Percentiles rank a stretch among this genome's conserved stretches.
Evolutionary conservation across 148 eudicot species (phyloP).

Genomic region (Nepenthes gracilis): DNA sequence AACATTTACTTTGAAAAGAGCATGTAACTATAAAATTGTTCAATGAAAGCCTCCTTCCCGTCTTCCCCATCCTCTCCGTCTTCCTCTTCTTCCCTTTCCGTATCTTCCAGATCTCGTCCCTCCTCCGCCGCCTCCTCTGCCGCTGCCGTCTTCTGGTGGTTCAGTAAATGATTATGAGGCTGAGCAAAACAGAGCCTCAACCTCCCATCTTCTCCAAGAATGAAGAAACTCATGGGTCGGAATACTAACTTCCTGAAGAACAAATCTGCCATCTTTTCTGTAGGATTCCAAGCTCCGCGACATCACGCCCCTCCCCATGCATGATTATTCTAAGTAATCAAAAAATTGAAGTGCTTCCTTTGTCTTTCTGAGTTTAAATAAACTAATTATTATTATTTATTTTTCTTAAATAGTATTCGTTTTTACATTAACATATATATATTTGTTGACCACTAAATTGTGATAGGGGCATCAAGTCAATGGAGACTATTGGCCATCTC

Average conservation of each 20-base stretch:
- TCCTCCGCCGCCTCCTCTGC: constrained; percentile 2
- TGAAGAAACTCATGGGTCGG: constrained; percentile 57
- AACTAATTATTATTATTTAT: too few relatives aligned
- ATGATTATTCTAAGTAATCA: constrained; percentile 9
- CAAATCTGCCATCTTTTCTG: constrained; percentile 61
- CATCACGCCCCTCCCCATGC: constrained; percentile 59
- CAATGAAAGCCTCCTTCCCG: neutral
- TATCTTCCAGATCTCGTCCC: neutral
- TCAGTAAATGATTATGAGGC: constrained; percentile 24
- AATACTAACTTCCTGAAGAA: constrained; percentile 51
- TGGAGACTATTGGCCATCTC: too few relatives aligned
- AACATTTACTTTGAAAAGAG: too few relatives aligned
- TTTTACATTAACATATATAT: too few relatives aligned
- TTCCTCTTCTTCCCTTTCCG: constrained; percentile 11
- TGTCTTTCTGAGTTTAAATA: too few relatives aligned
- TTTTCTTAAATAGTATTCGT: too few relatives aligned
- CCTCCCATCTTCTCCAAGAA: constrained; percentile 71
- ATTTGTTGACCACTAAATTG: too few relatives aligned
- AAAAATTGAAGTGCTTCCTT: too few relatives aligned
- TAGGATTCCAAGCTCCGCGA: constrained; percentile 58
- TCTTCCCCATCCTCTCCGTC: constrained; percentile 15
- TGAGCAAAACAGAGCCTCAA: constrained; percentile 46
- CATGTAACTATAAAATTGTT: too few relatives aligned
- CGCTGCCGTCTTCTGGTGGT: neutral
- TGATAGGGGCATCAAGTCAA: too few relatives aligned